phyloP scores from a whole-genome alignment of 192 early-diverging fungal genomes.

The Backusella tuberculispora region DNA sequence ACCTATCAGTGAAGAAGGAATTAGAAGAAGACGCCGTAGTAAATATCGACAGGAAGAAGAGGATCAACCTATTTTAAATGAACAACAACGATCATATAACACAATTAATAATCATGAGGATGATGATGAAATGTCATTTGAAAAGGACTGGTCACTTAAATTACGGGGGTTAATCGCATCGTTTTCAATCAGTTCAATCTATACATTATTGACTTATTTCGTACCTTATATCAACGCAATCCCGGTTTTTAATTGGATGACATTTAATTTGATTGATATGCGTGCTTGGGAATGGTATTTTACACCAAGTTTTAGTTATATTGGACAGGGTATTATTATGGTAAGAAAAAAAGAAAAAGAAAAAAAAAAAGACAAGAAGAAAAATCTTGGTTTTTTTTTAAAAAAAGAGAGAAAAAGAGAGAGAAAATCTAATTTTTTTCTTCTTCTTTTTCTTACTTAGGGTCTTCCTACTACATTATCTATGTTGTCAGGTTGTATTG shows the following conservation, averaged over 20 bases:
- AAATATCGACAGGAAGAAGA: background rate
- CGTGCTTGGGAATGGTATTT: conserved; percentile 71
- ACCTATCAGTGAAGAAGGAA: conserved; percentile 34
- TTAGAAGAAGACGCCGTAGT: conserved; percentile 25
- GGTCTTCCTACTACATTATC: conserved; percentile 72
- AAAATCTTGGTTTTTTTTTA: background rate
- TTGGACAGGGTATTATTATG: conserved; percentile 85
- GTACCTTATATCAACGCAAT: conserved; percentile 58
- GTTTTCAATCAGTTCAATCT: conserved; percentile 63
- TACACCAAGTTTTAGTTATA: conserved; percentile 73
- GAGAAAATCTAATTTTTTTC: background rate
- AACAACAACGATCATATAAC: background rate
- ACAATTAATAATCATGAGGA: background rate
- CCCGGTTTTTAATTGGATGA: conserved; percentile 60
- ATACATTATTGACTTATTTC: conserved; percentile 68
- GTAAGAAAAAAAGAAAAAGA: conserved; percentile 7
- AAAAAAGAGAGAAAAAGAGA: background rate
- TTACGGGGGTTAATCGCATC: conserved; percentile 55
- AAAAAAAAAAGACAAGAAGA: too few species aligned
- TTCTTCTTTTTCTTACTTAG: conserved; percentile 11
- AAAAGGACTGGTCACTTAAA: conserved; percentile 67
- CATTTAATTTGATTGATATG: conserved; percentile 52
- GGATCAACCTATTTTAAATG: background rate
- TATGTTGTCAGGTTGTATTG: conserved; percentile 69
- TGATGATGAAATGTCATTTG: conserved; percentile 18